Base-by-base conservation (phyloP, 768 basidiomycete genomes). In the Mycena indigotica region DNA sequence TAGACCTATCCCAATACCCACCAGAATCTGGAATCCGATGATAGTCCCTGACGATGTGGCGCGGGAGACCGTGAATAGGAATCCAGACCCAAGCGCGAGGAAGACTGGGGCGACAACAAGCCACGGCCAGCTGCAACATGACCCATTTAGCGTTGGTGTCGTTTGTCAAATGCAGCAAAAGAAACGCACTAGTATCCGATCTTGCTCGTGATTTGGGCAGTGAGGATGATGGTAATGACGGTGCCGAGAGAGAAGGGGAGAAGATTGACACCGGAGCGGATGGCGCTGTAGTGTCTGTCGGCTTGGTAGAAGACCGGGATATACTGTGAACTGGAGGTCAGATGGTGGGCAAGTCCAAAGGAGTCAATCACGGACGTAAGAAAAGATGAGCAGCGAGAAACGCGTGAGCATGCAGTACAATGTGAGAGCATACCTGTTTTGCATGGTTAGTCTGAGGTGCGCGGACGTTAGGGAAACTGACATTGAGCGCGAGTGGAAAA, bases 301-400 rank as follows among this genome's bases (percentile, higher is more conserved):
- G 57, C 61, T 29, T 66, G 65, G 51, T 59, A 66, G 48, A 50
- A 62, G 24, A 63, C 50, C 30, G 64, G 64, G 24, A 65, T 58
- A 48, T 65, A 38, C n/a, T 58, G 50, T 50, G n/a, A n/a, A n/a
- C 8, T 45, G 41, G 19, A 45, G 8, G 41, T 45, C 41, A 45
- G 35, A 38, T 10, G 12, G 12, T 10, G 10, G 35, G 10, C 35
- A 38, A n/a, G n/a, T 38, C 8, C 16, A 21, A 45, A 21, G 8
- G 41, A 45, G 8, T 8, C 19, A 24, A 10, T 29, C 3, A 53
- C 50, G 28, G 26, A 25, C 45, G 50, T 57, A 64, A 21, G 63
- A 60, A 44, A 57, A 64, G 6, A 57, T 25, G 12, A 62, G 52
- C 41, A 65, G 54, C 24, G 60, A 61, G 35, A 61, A 56, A n/a